Base-by-base conservation (phyloP, 495 filamentous ascomycete species). In the Annulohypoxylon bovei region DNA sequence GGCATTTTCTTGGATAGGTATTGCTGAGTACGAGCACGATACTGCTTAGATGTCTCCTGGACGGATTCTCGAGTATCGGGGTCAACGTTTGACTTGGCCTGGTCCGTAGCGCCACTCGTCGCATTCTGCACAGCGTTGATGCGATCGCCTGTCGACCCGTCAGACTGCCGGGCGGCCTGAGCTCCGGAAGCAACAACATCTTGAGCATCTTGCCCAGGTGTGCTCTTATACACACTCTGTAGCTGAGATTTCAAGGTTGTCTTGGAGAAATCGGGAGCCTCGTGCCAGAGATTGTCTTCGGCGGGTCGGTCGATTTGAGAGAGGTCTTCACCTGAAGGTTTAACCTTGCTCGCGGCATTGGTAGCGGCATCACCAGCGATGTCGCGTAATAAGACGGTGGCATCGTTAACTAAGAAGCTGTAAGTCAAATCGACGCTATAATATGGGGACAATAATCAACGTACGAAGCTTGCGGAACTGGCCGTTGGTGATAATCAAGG, bases 381-480 rank as follows among this genome's bases (percentile, higher is more conserved):
- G 72, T 97, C 94, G 20, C 93, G 92, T 35, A 95, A 74, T 20
- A 99, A 83, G 49, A 93, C 82, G 32, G 86, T 88, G n/a, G 92
- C 92, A 83, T 99, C 95, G 56, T 86, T 93, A 65, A 99, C 93
- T 95, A 66, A 37, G 7, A 16, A 64, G 16, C 23, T 62, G 56
- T 84, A 76, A 85, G 80, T 12, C 9, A 23, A n/a, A 59, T 14
- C 32, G 8, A 5, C n/a, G 0, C 27, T 4, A 28, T 1, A 12
- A 4, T 47, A 9, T 11, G 0, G 6, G 1, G 18, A 23, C 2
- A 6, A 11, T 37, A 47, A 23, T 33, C 4, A 6, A 90, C 92
- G 79, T 85, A 95, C 93, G 80, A 20, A 98, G 88, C 83, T 98
- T 98, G 49, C 94, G 87, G 84, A 98, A 98, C 81, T 98, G 94